Conservation (phyloP, 2,329 filamentous ascomycete genomes). For the Fusarium globosum region DNA sequence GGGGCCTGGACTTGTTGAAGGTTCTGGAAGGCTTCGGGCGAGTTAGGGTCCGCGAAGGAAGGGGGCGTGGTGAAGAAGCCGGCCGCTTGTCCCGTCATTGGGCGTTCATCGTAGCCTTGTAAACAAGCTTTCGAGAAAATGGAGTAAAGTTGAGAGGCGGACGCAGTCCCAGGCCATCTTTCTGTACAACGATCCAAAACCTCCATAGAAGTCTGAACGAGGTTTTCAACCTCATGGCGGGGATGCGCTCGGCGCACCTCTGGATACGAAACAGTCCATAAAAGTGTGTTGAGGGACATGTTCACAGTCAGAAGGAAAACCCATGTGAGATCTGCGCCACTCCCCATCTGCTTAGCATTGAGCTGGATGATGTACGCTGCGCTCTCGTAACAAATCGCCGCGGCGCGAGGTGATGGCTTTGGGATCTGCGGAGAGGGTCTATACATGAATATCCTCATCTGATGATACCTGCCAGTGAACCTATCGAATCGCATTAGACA, state of each 20-base stretch:
- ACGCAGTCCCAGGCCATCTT: constrained; percentile 90
- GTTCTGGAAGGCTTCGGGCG: constrained; percentile 48
- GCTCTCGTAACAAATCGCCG: constrained; percentile 84
- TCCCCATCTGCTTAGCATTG: constrained; percentile 82
- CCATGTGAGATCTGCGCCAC: constrained; percentile 87
- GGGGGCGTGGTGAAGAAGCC: constrained; percentile 52
- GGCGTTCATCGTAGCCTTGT: constrained; percentile 80
- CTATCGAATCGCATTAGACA: constrained; percentile 51
- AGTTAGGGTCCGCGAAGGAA: constrained; percentile 46
- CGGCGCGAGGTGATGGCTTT: constrained; percentile 82
- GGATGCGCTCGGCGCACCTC: constrained; percentile 80
- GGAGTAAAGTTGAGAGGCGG: constrained; percentile 86
- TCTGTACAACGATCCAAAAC: constrained; percentile 84
- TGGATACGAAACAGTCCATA: constrained; percentile 91
- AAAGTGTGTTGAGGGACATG: constrained; percentile 89
- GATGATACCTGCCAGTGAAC: constrained; percentile 79
- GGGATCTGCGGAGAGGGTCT: constrained; percentile 93
- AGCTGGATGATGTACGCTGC: constrained; percentile 84
- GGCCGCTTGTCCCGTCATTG: constrained; percentile 37
- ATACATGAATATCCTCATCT: constrained; percentile 88
- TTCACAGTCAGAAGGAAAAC: constrained; percentile 90
- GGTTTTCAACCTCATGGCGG: constrained; percentile 78
- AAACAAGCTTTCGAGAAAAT: constrained; percentile 87
- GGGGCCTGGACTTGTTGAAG: constrained; percentile 51
- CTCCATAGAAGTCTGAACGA: constrained; percentile 80